A percentile compares a stretch with the other conserved stretches of the same genome.
Evolutionary conservation across 805 yeast species (phyloP).

Genomic region (Metschnikowia lachancei): DNA sequence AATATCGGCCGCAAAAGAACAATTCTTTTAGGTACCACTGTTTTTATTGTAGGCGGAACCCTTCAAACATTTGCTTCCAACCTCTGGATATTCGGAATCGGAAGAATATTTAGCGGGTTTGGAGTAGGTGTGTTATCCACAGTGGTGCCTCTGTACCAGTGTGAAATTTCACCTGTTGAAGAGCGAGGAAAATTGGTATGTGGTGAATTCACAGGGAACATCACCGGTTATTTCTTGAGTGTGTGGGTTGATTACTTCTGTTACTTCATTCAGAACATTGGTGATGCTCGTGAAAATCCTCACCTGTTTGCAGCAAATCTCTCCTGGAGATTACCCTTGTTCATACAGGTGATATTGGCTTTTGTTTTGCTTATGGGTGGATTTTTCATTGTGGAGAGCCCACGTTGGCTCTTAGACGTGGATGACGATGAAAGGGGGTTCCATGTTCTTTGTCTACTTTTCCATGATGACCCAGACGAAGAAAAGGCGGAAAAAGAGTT

Average conservation of each 20-base stretch:
- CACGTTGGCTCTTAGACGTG: constrained; percentile 84
- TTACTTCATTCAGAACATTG: constrained; percentile 57
- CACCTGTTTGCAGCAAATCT: constrained; percentile 37
- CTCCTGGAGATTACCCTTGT: constrained; percentile 79
- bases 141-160: constrained; percentile 83
- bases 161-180: constrained; percentile 85
- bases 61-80: constrained; percentile 41
- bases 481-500: constrained; percentile 43
- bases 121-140: constrained; percentile 85
- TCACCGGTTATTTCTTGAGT: constrained; percentile 74
- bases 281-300: constrained; percentile 38
- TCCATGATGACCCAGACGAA: constrained; percentile 29
- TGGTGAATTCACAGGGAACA: constrained; percentile 84
- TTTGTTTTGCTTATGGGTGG: constrained; percentile 67
- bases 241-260: constrained; percentile 86
- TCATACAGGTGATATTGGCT: constrained; percentile 75
- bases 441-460: constrained; percentile 33
- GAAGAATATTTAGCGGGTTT: constrained; percentile 76
- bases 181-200: constrained; percentile 83
- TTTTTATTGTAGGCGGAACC: constrained; percentile 20
- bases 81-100: constrained; percentile 60
- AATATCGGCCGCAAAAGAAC: constrained; percentile 21
- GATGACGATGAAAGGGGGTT: constrained; percentile 64
- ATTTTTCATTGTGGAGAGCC: constrained; percentile 78
- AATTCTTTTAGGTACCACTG: constrained; percentile 18